A percentile compares a stretch with the other conserved stretches of the same genome.
Conservation (phyloP, 2,329 filamentous ascomycete species). For the Samsoniella hepiali region DNA sequence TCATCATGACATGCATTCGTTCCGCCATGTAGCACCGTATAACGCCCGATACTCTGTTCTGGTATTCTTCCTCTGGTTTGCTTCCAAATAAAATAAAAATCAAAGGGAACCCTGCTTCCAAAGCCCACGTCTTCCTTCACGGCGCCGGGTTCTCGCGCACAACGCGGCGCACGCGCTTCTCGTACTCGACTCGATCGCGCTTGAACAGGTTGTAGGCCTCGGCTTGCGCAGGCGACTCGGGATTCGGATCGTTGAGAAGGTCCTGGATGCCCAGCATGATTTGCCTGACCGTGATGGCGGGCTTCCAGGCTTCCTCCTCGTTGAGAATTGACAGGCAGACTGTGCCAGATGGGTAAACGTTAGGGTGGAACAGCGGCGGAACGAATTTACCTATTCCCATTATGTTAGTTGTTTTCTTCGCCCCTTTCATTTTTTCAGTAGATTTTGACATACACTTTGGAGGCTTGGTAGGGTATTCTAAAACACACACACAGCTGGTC, state of each 20-base stretch:
- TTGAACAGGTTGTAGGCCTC: constrained; percentile 98
- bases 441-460: constrained; percentile 76
- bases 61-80: neutral
- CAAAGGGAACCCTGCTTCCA: neutral
- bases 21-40: neutral
- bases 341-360: constrained; percentile 96
- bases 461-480: constrained; percentile 97
- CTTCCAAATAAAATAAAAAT: neutral
- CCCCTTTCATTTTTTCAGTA: neutral
- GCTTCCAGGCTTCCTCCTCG: constrained; percentile 98
- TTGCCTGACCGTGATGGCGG: constrained; percentile 97
- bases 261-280: constrained; percentile 96
- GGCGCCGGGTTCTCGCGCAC: constrained; percentile 86
- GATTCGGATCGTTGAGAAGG: constrained; percentile 92
- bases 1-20: neutral
- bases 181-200: constrained; percentile 82
- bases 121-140: constrained; percentile 35
- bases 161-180: constrained; percentile 79
- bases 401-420: neutral
- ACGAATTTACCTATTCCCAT: constrained; percentile 82
- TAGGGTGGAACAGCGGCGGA: constrained; percentile 94
- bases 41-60: neutral
- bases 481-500: constrained; percentile 14
- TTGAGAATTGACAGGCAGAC: constrained; percentile 97
- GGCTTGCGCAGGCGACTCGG: constrained; percentile 92